Evolutionary conservation across 2,329 filamentous ascomycete species (phyloP), one percentile per base, ranked within the genome.

Genomic region (Cytospora mali): DNA sequence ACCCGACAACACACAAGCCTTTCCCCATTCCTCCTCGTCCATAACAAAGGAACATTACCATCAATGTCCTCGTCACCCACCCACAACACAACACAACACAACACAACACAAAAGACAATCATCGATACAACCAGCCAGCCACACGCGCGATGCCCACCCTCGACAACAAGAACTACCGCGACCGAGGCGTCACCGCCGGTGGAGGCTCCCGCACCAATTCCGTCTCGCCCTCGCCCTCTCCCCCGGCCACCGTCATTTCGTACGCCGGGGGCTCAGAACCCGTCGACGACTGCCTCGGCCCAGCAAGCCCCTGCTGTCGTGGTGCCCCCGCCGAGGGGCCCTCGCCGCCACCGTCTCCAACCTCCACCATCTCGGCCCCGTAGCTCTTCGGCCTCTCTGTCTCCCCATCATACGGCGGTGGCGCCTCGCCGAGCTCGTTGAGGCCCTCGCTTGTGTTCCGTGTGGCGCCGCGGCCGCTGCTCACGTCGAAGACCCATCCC

Each of bases 391-490:
- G 57, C 49, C 39, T 28, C 31, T 58, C 58, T 16, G 33, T 55
- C 16, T 42, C 51, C 42, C 56, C 27, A 18, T 42, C 66, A 60
- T 71, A 71, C 5, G 69, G 69, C 58, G 69, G 69, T 46, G 69
- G 69, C 10, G 69, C 68, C 64, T 70, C 69, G 42, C 69, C 69
- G 1, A 68, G 63, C 64, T 70, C 69, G 55, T 71, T 67, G 18
- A 71, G 67, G 6, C 69, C 69, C 46, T 71, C 69, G n/a, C 64
- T 39, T 3, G 42, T n/a, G n/a, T n/a, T 33, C 53, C 50, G 53
- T n/a, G 54, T 27, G 42, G 58, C 46, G 3, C 23, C 35, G 2
- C 29, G 48, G 48, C 51, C 9, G 39, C 16, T 42, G 39, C 27
- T 57, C 39, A 23, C 31, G 27, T n/a, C 14, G 6, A 35, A 46